Percentiles rank a stretch among this genome's conserved stretches.
These are phyloP conservation scores for Pholiota microspora DNA, from an alignment of 768 basidiomycete genomes.

Conservation along the genomic window DNA sequence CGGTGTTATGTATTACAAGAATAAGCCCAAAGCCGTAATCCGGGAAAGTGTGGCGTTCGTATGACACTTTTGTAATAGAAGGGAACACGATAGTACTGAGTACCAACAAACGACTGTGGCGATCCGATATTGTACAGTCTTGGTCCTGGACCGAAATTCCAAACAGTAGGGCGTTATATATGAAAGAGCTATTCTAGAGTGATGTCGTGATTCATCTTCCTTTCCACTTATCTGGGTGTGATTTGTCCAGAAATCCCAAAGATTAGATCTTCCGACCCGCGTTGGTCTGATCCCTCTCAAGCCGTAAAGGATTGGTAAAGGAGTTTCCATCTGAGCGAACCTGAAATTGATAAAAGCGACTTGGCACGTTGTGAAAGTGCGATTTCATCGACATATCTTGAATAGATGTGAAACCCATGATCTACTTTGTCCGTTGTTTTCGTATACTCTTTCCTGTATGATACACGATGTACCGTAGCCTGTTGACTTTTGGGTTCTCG, in stretches of 20 bases:
- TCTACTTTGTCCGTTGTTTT: constrained; percentile 33
- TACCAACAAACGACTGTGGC: background rate
- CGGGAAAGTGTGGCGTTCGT: background rate
- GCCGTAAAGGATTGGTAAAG: constrained; percentile 3
- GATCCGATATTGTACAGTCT: background rate
- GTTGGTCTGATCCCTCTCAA: constrained; percentile 16
- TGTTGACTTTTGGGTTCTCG: constrained; percentile 6
- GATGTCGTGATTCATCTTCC: constrained; percentile 19
- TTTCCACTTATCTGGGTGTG: background rate
- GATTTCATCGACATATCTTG: constrained; percentile 36
- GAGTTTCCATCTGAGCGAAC: background rate
- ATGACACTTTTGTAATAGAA: background rate
- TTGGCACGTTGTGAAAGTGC: constrained; percentile 28
- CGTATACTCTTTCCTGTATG: constrained; percentile 25
- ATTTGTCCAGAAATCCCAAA: background rate
- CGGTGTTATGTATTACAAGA: background rate
- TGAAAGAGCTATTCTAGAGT: constrained; percentile 15
- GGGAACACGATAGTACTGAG: background rate
- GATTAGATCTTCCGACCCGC: constrained; percentile 7
- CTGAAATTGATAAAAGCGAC: constrained; percentile 1
- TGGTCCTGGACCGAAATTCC: no score
- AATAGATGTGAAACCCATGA: constrained; percentile 16
- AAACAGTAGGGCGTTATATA: background rate
- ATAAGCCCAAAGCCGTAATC: background rate
- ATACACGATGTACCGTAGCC: constrained; percentile 6